Evolutionary conservation across 129 eudicot genomes (phyloP).

Genomic region (Chrysanthemum seticuspe): DNA sequence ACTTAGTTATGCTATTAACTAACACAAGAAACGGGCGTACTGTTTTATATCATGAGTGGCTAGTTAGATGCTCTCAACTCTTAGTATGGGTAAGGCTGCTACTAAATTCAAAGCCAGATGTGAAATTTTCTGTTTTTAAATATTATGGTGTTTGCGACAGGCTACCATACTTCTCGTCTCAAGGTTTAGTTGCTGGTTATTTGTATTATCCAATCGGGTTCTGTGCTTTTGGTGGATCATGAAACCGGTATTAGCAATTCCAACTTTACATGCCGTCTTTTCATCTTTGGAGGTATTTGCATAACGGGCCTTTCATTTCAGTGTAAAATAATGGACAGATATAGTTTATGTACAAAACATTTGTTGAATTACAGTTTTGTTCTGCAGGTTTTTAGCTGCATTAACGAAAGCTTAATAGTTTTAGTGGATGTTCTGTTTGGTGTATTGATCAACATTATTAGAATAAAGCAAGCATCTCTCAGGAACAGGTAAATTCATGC

Average conservation of each 20-base stretch:
- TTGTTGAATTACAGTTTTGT: background rate
- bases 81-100: slow-evolving; percentile 60
- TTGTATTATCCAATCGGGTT: slow-evolving; percentile 43
- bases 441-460: slow-evolving; percentile 41
- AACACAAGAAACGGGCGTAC: slow-evolving; percentile 33
- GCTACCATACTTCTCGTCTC: slow-evolving; percentile 48
- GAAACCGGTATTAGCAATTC: slow-evolving; percentile 50
- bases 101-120: background rate
- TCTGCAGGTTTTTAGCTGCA: slow-evolving; percentile 58
- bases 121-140: background rate
- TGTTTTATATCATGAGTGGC: slow-evolving; percentile 60
- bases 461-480: slow-evolving; percentile 37
- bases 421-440: slow-evolving; percentile 59
- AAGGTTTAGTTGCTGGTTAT: slow-evolving; percentile 38
- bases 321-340: background rate
- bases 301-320: background rate
- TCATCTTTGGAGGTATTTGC: slow-evolving; percentile 54
- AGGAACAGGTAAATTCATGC: slow-evolving; percentile 51
- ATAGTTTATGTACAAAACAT: slow-evolving; percentile 2
- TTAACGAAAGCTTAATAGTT: slow-evolving; percentile 45
- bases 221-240: slow-evolving; percentile 74
- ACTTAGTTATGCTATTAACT: slow-evolving; percentile 46
- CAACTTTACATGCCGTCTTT: slow-evolving; percentile 52
- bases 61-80: slow-evolving; percentile 54
- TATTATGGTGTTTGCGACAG: slow-evolving; percentile 36